Conservation (phyloP, 2,329 filamentous ascomycete genomes). For the Claviceps fusiformis region DNA sequence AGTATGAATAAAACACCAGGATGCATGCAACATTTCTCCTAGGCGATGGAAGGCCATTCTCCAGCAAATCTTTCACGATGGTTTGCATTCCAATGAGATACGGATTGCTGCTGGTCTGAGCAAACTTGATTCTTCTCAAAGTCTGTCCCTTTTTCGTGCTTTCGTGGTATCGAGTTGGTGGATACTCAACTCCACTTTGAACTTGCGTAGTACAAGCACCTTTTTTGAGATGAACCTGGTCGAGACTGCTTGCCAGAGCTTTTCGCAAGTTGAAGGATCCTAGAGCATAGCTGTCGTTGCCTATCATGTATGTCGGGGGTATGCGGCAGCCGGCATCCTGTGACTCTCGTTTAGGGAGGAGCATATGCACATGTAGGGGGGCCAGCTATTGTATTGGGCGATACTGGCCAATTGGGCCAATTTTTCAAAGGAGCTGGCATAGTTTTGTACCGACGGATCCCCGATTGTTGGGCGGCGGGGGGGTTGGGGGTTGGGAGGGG, state of each 20-base stretch:
- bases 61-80: neutral
- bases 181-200: neutral
- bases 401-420: slow-evolving; percentile 1
- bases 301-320: neutral
- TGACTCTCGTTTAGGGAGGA: neutral
- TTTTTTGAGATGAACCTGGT: neutral
- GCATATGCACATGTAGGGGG: neutral
- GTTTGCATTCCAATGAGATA: neutral
- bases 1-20: neutral
- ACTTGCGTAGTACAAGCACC: neutral
- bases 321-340: neutral
- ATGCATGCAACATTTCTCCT: neutral
- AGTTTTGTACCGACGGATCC: neutral
- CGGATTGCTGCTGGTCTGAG: neutral
- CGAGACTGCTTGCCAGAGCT: neutral
- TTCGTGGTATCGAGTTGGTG: neutral
- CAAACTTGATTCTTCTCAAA: neutral
- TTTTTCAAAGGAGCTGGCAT: neutral
- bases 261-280: neutral
- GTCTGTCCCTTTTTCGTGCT: neutral
- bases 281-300: neutral
- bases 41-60: neutral
- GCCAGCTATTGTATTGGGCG: neutral
- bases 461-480: neutral
- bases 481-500: neutral